Base-by-base conservation (phyloP, 2,329 filamentous ascomycete species). In the Elsinoe batatas region DNA sequence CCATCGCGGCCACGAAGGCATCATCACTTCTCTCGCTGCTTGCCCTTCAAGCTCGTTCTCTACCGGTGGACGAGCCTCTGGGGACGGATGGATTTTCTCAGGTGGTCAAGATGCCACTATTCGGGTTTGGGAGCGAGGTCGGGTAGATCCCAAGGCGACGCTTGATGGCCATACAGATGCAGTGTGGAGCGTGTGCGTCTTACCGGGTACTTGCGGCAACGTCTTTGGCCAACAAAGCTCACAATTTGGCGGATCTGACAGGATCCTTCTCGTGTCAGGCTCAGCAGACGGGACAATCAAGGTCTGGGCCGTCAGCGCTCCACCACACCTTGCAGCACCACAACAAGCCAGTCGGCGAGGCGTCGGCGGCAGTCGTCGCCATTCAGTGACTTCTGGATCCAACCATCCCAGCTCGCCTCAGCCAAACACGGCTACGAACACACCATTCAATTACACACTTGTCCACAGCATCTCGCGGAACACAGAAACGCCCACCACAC, bases 1-100 rank as follows among this genome's bases (percentile, higher is more conserved):
- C 0, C 93, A 98, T 67, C 83, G 93, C 56, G 93, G 93, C 8
- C 93, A 98, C 67, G 81, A 84, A n/a, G 91, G 93, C 2, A 83
- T 90, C 2, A 91, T 98, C 2, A 87, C 94, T 38, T 89, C 83
- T 42, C 74, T 98, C 22, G 85, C 91, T 0, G 87, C 91, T 3
- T 96, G 89, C 78, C 90, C 89, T 1, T 85, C 88, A 1, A 87
- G 88, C 22, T 93, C 88, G 65, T 95, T 96, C 68, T 87, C 88
- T 6, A 94, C 89, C 15, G 88, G 91, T 35, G 90, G 91, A 5
- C 83, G 91, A 60, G 88, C 88, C 6, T 83, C 87, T 63, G 91
- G 91, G 32, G 93, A 97, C 64, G 93, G 93, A 26, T 98, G 93
- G 93, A 91, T 98, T 61, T 98, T 98, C 71, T 97, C 91, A 4